These are phyloP conservation scores for Aspergillus aculeatinus DNA, from an alignment of 2,329 filamentous ascomycete genomes.

Conservation along the genomic window DNA sequence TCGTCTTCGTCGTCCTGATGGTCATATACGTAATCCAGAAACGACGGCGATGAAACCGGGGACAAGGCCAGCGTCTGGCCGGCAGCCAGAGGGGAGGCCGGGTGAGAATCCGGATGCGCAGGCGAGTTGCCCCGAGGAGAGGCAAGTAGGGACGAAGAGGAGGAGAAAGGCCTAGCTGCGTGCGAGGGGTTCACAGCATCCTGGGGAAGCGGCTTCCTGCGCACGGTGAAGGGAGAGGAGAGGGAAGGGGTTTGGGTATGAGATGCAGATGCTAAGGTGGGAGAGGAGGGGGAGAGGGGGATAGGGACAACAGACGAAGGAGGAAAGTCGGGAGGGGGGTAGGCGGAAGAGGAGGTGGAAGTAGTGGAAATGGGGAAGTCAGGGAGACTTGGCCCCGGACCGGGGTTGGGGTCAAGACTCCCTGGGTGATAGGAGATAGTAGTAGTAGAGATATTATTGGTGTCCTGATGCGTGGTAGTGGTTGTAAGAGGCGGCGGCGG, in stretches of 20 bases:
- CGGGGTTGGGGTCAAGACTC: conserved; percentile 15
- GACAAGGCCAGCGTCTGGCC: conserved; percentile 10
- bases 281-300: conserved; percentile 37
- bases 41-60: conserved; percentile 25
- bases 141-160: conserved; percentile 25
- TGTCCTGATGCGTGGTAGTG: neutral
- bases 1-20: neutral
- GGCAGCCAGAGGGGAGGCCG: conserved; percentile 10
- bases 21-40: conserved; percentile 17
- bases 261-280: conserved; percentile 31
- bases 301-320: conserved; percentile 8
- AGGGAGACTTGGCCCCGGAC: conserved; percentile 15
- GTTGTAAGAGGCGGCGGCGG: too few species aligned
- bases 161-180: conserved; percentile 20
- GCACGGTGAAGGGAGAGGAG: conserved; percentile 46
- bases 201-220: conserved; percentile 56
- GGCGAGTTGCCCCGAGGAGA: conserved; percentile 25
- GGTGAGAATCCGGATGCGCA: conserved; percentile 13
- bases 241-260: conserved; percentile 29
- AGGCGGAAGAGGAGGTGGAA: conserved; percentile 13
- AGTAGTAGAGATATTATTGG: neutral
- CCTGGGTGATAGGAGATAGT: conserved; percentile 20
- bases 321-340: conserved; percentile 12
- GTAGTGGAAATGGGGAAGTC: conserved; percentile 14
- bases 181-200: conserved; percentile 38